Evolutionary conservation across 2,329 filamentous ascomycete species (phyloP).

Genomic region (Neurospora sp.): DNA sequence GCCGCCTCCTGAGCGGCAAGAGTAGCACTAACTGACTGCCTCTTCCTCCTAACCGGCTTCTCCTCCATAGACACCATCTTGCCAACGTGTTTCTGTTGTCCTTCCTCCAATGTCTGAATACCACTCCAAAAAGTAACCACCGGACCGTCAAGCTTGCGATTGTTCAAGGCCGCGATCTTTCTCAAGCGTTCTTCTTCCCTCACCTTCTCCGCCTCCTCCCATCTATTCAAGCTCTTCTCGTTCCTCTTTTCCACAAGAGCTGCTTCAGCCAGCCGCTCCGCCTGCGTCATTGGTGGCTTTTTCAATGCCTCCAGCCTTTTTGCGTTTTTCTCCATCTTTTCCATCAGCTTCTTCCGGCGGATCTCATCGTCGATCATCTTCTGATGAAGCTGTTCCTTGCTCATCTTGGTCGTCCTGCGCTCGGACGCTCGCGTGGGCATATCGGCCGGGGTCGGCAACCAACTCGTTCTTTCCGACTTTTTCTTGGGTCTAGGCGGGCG

Average conservation of each 20-base stretch:
- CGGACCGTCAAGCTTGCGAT: constrained; percentile 76
- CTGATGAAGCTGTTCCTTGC: constrained; percentile 54
- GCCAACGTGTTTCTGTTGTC: constrained; percentile 62
- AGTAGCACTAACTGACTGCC: constrained; percentile 24
- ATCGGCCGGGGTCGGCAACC: constrained; percentile 45
- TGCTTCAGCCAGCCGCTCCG: constrained; percentile 73
- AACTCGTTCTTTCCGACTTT: constrained; percentile 50
- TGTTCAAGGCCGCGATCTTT: constrained; percentile 79
- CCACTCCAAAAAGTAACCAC: constrained; percentile 92
- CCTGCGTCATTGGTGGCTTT: constrained; percentile 78
- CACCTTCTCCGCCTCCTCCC: constrained; percentile 87
- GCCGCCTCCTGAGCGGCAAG: constrained; percentile 25
- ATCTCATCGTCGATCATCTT: constrained; percentile 67
- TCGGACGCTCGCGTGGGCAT: constrained; percentile 49
- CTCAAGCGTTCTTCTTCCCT: constrained; percentile 74
- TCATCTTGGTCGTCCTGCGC: constrained; percentile 47
- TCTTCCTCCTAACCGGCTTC: constrained; percentile 43
- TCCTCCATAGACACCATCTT: constrained; percentile 54
- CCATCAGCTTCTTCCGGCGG: constrained; percentile 60
- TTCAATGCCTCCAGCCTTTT: constrained; percentile 65
- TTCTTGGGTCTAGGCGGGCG: constrained; percentile 42
- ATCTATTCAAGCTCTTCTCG: constrained; percentile 80
- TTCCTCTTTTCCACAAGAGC: constrained; percentile 78
- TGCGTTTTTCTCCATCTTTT: constrained; percentile 56
- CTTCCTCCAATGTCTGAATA: constrained; percentile 71